A percentile compares a stretch with the other conserved stretches of the same genome.
Conservation (phyloP, 768 basidiomycete species). For the Tephrocybe sp. region DNA sequence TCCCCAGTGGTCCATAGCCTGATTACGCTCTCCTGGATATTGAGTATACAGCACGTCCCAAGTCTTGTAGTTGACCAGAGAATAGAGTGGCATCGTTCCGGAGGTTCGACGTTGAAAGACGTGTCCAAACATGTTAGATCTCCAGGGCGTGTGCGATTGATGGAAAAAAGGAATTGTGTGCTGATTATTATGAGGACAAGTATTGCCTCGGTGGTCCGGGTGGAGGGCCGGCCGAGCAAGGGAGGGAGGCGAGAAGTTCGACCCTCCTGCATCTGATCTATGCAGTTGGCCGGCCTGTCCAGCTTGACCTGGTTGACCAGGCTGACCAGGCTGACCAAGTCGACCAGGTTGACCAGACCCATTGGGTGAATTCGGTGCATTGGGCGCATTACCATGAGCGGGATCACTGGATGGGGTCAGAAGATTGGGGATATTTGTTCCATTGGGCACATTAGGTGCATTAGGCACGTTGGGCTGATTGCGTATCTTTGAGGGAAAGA, state of each 20-base stretch:
- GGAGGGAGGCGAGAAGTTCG: neutral
- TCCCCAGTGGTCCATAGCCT: conserved; percentile 5
- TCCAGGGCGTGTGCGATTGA: conserved; percentile 1
- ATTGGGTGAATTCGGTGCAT: neutral
- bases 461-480: neutral
- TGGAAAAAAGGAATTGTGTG: conserved; percentile 7
- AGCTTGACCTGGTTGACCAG: neutral
- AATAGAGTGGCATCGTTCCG: neutral
- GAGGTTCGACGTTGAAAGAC: neutral
- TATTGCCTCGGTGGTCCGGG: neutral
- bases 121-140: neutral
- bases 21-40: neutral
- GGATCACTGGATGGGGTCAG: neutral
- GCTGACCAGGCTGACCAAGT: neutral
- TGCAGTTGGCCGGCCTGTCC: neutral
- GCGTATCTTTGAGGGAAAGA: too few species aligned
- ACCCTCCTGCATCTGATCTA: neutral
- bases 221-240: neutral
- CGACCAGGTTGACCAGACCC: neutral
- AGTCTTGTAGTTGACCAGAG: conserved; percentile 6
- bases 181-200: too few species aligned
- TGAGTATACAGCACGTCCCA: conserved; percentile 11
- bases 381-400: neutral
- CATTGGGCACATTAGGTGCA: neutral
- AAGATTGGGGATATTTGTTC: neutral